Base-by-base conservation (phyloP, 108 stramenopile genomes). In the Nitzschia sp. region DNA sequence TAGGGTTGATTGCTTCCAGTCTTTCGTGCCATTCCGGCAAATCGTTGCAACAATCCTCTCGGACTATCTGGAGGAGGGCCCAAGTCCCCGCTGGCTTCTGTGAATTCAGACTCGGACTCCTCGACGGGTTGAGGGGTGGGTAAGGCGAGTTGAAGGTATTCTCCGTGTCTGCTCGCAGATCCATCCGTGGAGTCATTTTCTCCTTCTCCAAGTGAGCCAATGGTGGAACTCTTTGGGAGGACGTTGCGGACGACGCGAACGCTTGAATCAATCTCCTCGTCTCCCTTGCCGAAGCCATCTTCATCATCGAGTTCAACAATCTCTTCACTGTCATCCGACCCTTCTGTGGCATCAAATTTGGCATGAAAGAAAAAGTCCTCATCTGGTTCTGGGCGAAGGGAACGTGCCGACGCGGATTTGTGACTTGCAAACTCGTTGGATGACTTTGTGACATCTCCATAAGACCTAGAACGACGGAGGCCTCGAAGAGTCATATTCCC, bases 331-430 rank as follows among this genome's bases (percentile, higher is more conserved):
- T 48, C 17, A 17, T 48, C 17, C 17, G 14, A 15, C 3, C 46
- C 46, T 48, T 48, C 46, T 6, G 17, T 17, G 17, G 46, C n/a
- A 3, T 48, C 46, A 48, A 48, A 48, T 6, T 48, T 17, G 14
- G 46, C 46, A 17, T 48, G 46, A 17, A 48, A 48, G 46, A 48
- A 48, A 17, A 48, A 48, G 46, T 48, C 46, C 14, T 48, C 46
- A 15, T 17, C 46, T 17, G 46, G 14, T 17, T 15, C 17, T 48
- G n/a, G n/a, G n/a, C 17, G 46, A 15, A 48, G 17, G 1, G 46
- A 48, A 48, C 46, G 46, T 48, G 46, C n/a, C 46, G n/a, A 17
- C 6, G 14, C 46, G 17, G 14, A 17, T 17, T 48, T 17, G n/a
- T 48, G 14, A 17, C 46, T 48, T 17, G 14, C 46, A 48, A 17